Evolutionary conservation across 2,329 filamentous ascomycete genomes (phyloP).

Genomic region (Fusarium nelsonii): DNA sequence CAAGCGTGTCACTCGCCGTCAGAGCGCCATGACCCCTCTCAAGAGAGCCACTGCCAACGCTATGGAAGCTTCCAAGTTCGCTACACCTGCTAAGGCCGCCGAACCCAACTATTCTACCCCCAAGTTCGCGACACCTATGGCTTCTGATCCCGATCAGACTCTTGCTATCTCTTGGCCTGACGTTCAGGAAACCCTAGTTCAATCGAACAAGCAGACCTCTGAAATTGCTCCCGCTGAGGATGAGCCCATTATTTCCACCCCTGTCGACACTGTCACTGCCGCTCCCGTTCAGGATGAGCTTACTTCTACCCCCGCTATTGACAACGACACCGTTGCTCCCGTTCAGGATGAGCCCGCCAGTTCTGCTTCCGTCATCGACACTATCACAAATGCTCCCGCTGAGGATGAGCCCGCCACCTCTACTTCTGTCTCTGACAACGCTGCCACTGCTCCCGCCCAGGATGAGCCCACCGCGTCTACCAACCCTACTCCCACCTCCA

Average conservation of each 20-base stretch:
- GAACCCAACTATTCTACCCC: background rate
- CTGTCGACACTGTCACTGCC: background rate
- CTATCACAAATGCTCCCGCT: constrained; percentile 31
- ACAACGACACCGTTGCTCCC: background rate
- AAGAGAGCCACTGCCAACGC: constrained; percentile 1
- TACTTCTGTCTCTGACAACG: background rate
- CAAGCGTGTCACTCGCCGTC: constrained; percentile 7
- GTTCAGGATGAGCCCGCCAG: constrained; percentile 15
- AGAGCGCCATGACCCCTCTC: constrained; percentile 11
- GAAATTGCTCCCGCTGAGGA: background rate
- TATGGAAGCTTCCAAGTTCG: background rate
- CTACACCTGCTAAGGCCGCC: background rate
- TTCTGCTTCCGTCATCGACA: background rate
- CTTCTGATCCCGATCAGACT: background rate
- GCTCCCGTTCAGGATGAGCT: background rate
- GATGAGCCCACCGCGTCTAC: background rate
- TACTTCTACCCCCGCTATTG: no score
- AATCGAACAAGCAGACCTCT: background rate
- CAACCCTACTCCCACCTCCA: background rate
- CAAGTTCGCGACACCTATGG: background rate
- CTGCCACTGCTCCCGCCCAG: background rate
- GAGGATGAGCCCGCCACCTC: background rate
- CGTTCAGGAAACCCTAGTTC: background rate
- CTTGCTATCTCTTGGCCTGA: constrained; percentile 2
- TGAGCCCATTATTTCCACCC: background rate